Conservation (phyloP, 352 stramenopile genomes). For the Pythium guiyangense region DNA sequence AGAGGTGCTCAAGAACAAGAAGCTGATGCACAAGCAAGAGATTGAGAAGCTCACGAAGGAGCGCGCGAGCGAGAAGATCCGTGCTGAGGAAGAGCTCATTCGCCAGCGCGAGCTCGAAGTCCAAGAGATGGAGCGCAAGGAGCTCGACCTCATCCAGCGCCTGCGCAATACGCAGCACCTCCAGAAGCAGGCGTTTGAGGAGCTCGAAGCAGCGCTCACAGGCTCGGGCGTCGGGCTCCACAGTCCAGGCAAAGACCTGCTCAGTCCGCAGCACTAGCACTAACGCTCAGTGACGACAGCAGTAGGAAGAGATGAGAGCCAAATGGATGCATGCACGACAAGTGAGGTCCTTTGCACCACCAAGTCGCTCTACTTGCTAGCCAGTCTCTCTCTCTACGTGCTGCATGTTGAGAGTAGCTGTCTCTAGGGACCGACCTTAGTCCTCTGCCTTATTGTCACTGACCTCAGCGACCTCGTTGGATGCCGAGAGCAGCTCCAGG, state of each 20-base stretch:
- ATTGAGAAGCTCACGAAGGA: slow-evolving; percentile 69
- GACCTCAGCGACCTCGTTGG: no score
- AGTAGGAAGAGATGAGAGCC: no score
- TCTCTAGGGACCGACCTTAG: no score
- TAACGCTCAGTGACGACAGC: no score
- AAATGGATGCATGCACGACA: neutral
- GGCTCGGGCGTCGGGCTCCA: slow-evolving; percentile 27
- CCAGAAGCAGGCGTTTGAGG: slow-evolving; percentile 82
- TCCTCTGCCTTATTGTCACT: no score
- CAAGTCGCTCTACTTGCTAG: neutral
- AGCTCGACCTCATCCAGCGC: slow-evolving; percentile 77
- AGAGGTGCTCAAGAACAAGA: slow-evolving; percentile 58
- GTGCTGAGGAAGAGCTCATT: slow-evolving; percentile 56
- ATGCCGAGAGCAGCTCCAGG: no score
- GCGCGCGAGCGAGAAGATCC: slow-evolving; percentile 54
- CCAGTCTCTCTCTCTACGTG: no score
- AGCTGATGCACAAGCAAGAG: slow-evolving; percentile 61
- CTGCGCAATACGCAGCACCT: slow-evolving; percentile 81
- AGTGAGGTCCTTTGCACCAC: neutral
- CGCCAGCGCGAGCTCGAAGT: slow-evolving; percentile 62
- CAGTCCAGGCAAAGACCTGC: slow-evolving; percentile 24
- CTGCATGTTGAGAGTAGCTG: no score
- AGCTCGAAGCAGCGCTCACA: slow-evolving; percentile 75
- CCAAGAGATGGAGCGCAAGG: slow-evolving; percentile 76
- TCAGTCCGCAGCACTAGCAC: slow-evolving; percentile 12